phyloP scores from a whole-genome alignment of 768 basidiomycete genomes.

The Cyclocybe aegerita region DNA sequence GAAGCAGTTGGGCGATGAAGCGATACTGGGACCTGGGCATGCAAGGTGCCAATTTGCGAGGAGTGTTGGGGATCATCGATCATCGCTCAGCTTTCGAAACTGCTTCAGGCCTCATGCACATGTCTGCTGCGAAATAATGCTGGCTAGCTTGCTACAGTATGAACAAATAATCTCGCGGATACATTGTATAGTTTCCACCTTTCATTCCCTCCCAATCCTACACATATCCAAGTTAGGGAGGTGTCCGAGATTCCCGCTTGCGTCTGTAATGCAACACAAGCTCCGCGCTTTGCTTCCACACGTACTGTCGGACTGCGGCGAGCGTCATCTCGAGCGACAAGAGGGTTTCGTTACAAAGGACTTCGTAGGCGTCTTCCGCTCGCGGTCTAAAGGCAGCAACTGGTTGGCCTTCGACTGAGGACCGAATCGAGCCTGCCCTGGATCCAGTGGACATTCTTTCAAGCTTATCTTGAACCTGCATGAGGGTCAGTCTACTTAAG shows the following conservation, averaged over 20 bases:
- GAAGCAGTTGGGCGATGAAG: no score
- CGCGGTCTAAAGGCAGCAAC: conserved; percentile 20
- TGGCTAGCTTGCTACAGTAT: no score
- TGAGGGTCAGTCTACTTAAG: background rate
- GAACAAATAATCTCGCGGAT: no score
- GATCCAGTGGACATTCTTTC: conserved; percentile 49
- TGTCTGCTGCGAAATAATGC: no score
- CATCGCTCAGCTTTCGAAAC: no score
- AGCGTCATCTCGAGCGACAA: conserved; percentile 88
- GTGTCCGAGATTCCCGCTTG: conserved; percentile 20
- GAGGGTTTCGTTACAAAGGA: conserved; percentile 83
- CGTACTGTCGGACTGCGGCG: conserved; percentile 85
- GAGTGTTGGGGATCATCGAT: no score
- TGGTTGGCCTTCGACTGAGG: conserved; percentile 33
- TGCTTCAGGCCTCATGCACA: no score
- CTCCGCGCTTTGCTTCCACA: conserved; percentile 79
- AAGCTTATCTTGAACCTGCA: conserved; percentile 81
- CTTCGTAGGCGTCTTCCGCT: conserved; percentile 79
- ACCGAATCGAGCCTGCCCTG: conserved; percentile 29
- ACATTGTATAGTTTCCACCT: no score
- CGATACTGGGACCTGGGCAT: no score
- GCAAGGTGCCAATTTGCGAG: no score
- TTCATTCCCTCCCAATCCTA: no score
- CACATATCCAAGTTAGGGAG: no score
- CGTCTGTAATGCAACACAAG: conserved; percentile 76